These are phyloP conservation scores for Aspergillus sclerotialis DNA, from an alignment of 2,329 filamentous ascomycete genomes.

Conservation along the genomic window DNA sequence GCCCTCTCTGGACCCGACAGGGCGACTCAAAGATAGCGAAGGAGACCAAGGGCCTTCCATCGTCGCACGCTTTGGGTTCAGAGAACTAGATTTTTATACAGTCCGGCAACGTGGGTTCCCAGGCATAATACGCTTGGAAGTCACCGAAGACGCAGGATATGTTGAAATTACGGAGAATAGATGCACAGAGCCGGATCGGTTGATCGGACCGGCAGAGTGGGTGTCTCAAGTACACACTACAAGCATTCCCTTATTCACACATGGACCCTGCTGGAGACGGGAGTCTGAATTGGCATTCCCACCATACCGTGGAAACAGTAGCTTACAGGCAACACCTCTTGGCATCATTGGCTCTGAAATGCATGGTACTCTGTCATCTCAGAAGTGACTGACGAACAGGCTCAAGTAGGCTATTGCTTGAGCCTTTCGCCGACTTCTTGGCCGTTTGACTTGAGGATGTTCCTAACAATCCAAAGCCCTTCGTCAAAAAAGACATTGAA, in stretches of 20 bases:
- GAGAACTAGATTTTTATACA: conserved; percentile 47
- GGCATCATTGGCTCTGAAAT: conserved; percentile 12
- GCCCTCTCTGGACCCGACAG: conserved; percentile 45
- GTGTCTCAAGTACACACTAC: conserved; percentile 43
- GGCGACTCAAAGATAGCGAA: conserved; percentile 25
- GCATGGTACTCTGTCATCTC: conserved; percentile 32
- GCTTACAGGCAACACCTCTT: conserved; percentile 27
- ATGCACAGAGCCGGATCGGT: conserved; percentile 45
- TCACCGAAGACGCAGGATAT: conserved; percentile 42
- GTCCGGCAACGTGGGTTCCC: conserved; percentile 49
- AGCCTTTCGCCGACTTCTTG: conserved; percentile 22
- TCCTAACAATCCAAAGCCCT: conserved; percentile 24
- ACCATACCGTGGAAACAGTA: conserved; percentile 36
- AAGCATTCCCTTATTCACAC: conserved; percentile 47
- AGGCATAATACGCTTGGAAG: conserved; percentile 42
- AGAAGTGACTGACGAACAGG: conserved; percentile 24
- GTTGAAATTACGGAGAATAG: conserved; percentile 54
- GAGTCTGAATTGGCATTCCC: conserved; percentile 40
- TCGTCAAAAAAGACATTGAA: conserved; percentile 16
- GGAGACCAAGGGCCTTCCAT: conserved; percentile 36
- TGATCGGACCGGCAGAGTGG: conserved; percentile 33
- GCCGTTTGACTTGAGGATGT: conserved; percentile 18
- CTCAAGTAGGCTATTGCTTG: conserved; percentile 30
- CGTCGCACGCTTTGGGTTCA: conserved; percentile 44
- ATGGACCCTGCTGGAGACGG: conserved; percentile 47